Conservation (phyloP, 169 alveolate species). For the Cryptosporidium sp. region DNA sequence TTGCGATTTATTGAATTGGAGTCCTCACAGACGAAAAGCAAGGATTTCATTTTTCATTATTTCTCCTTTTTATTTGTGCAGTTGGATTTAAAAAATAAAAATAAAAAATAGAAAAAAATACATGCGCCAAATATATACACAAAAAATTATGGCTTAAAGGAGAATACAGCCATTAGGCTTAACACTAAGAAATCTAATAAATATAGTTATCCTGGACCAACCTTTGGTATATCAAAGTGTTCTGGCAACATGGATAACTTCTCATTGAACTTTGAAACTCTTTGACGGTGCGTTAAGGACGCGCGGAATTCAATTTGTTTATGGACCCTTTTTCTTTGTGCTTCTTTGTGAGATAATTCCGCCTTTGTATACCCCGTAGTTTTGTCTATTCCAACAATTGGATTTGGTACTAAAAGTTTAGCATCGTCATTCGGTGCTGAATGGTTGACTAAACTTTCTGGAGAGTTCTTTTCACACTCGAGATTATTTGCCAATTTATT, state of each 20-base stretch:
- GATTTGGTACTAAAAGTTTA: neutral
- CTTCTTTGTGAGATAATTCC: slow-evolving; percentile 85
- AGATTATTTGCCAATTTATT: neutral
- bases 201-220: slow-evolving; percentile 88
- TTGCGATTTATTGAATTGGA: neutral
- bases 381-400: neutral
- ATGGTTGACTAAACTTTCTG: neutral
- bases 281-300: slow-evolving; percentile 87
- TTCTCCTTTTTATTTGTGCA: neutral
- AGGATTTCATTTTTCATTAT: slow-evolving; percentile 52
- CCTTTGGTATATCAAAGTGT: slow-evolving; percentile 92
- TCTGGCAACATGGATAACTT: slow-evolving; percentile 88
- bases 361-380: slow-evolving; percentile 51
- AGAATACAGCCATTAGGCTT: neutral
- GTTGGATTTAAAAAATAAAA: neutral
- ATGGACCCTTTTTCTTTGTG: slow-evolving; percentile 83
- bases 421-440: neutral
- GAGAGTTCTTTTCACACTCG: neutral
- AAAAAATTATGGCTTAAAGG: slow-evolving; percentile 4
- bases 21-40: slow-evolving; percentile 51
- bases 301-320: slow-evolving; percentile 83
- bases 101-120: slow-evolving; percentile 2
- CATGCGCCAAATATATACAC: slow-evolving; percentile 62
- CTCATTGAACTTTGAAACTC: slow-evolving; percentile 86
- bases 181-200: neutral